Evolutionary conservation across 75 land plant genomes (phyloP).

Genomic region (Picea sitchensis): DNA sequence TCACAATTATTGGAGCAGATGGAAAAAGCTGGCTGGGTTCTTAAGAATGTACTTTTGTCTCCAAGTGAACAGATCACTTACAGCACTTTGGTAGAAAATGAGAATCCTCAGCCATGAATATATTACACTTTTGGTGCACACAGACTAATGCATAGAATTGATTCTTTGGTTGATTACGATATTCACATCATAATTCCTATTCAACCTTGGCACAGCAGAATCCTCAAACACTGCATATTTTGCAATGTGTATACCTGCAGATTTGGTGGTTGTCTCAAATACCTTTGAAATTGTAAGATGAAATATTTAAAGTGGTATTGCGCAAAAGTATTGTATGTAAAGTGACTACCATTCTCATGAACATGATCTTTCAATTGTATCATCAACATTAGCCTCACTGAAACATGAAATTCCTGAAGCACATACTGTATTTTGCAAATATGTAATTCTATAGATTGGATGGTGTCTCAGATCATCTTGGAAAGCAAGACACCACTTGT

Average conservation of each 20-base stretch:
- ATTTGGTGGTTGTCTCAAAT: background rate
- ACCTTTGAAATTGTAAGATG: background rate
- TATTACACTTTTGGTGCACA: background rate
- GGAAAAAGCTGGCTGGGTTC: conserved; percentile 2
- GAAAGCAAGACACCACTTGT: background rate
- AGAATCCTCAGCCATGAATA: background rate
- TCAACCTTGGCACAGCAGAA: background rate
- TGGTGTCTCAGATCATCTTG: background rate
- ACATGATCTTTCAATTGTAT: background rate
- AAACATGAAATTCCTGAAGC: background rate
- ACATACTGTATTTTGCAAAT: background rate
- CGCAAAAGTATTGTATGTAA: background rate
- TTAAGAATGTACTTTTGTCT: conserved; percentile 7
- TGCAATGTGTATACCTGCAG: background rate
- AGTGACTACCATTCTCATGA: background rate
- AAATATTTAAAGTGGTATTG: background rate
- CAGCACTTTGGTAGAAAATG: background rate
- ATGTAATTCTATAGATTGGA: background rate
- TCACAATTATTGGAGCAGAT: conserved; percentile 4
- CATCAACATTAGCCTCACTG: background rate
- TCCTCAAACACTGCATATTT: background rate
- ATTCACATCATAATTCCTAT: background rate
- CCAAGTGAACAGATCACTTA: conserved; percentile 9
- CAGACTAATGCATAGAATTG: background rate
- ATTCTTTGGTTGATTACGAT: background rate